Base-by-base conservation (phyloP, 2,329 filamentous ascomycete genomes). In the Cordyceps pruinosa region DNA sequence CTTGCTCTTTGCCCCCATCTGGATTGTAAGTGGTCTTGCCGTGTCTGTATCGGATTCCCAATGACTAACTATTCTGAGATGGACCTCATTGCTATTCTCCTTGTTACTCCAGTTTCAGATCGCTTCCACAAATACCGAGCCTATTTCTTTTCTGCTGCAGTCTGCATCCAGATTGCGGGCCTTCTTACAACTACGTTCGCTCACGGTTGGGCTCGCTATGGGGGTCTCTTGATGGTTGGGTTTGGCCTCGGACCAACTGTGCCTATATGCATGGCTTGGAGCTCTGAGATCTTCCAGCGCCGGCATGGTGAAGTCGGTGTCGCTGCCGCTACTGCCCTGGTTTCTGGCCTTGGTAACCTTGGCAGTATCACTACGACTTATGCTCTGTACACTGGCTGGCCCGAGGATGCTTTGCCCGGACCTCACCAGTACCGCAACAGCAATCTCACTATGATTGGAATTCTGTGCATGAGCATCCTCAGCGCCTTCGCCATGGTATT, bases 181-280 rank as follows among this genome's bases (percentile, higher is more conserved):
- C 82, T 96, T 2, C 80, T 96, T 10, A 79, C 87, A 5, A 88
- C 87, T 34, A 95, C 89, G 0, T 90, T 92, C 69, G 86, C 88
- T 5, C 84, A 85, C 64, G 84, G 86, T 37, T 96, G 90, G 90
- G 86, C 89, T 2, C 84, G 90, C 42, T 96, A 96, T 68, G 89
- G 88, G 48, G 91, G 91, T 4, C 82, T 96, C n/a, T 75, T 96
- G 51, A 86, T 96, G 73, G 87, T 96, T 35, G 91, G 91, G 5
- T 96, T 96, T 66, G 91, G 91, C 0, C 84, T 96, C 2, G 91
- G 91, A 1, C 91, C 91, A 4, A 96, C 91, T 0, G 90, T 96
- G 1, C 91, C 91, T 12, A 93, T 93, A 66, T 93, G 89, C 70
- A 96, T 96, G 91, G 87, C 90, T 35, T 96, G 91, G 91, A 90